phyloP scores from a whole-genome alignment of 192 early-diverging fungal species.

The Entomortierella chlamydospora region DNA sequence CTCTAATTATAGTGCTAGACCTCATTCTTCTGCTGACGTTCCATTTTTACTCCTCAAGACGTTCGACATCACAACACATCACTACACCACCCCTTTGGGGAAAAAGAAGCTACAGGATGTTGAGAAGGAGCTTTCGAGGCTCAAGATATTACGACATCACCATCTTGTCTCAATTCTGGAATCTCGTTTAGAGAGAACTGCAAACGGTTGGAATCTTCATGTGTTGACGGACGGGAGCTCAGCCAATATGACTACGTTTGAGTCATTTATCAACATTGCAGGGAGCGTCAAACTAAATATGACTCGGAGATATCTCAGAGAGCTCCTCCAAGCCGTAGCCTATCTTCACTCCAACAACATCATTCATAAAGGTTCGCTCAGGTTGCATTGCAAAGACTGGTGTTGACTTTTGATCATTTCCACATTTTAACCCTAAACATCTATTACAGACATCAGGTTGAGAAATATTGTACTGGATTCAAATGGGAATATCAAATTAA shows the following conservation, averaged over 20 bases:
- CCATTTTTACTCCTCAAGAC: slow-evolving; percentile 54
- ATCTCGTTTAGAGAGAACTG: slow-evolving; percentile 59
- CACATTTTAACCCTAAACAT: too few relatives aligned
- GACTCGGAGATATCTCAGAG: slow-evolving; percentile 72
- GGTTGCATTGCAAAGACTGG: too few relatives aligned
- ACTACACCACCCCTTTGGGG: slow-evolving; percentile 64
- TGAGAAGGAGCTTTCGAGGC: slow-evolving; percentile 67
- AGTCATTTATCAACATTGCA: slow-evolving; percentile 73
- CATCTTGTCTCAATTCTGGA: slow-evolving; percentile 71
- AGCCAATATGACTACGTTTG: slow-evolving; percentile 64
- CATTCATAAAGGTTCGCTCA: slow-evolving; percentile 72
- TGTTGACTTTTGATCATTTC: not conserved
- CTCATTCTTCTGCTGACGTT: slow-evolving; percentile 34
- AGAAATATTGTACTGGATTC: slow-evolving; percentile 58
- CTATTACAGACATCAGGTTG: slow-evolving; percentile 57
- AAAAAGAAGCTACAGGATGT: slow-evolving; percentile 69
- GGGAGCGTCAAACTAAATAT: slow-evolving; percentile 67
- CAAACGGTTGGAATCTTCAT: slow-evolving; percentile 57
- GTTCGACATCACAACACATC: slow-evolving; percentile 56
- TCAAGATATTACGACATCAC: slow-evolving; percentile 68
- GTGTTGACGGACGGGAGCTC: slow-evolving; percentile 64
- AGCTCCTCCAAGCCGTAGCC: slow-evolving; percentile 71
- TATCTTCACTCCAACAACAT: slow-evolving; percentile 75
- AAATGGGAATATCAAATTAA: slow-evolving; percentile 68
- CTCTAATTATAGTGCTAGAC: slow-evolving; percentile 51